phyloP scores from a whole-genome alignment of 2,329 filamentous ascomycete species.

The Clonostachys chloroleuca region DNA sequence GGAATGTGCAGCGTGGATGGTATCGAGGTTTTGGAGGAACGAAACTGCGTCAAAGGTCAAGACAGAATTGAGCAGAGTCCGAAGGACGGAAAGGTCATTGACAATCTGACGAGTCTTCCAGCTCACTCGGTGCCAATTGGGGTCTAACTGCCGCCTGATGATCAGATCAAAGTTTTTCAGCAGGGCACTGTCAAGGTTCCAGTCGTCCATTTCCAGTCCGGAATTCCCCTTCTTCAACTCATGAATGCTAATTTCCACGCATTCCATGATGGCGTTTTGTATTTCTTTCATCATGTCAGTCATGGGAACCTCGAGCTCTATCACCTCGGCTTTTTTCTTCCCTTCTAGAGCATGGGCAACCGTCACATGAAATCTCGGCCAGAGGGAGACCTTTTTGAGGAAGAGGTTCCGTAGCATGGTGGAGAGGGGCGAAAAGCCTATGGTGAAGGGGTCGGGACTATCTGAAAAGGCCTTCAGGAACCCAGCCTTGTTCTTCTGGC shows the following conservation, averaged over 20 bases:
- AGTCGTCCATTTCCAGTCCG: constrained; percentile 92
- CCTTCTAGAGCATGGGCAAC: constrained; percentile 89
- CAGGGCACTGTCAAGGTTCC: constrained; percentile 90
- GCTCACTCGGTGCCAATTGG: constrained; percentile 95
- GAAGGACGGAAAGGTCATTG: constrained; percentile 77
- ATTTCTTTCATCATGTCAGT: constrained; percentile 90
- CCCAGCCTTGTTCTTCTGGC: constrained; percentile 89
- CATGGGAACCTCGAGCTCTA: constrained; percentile 95
- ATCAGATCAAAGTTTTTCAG: constrained; percentile 90
- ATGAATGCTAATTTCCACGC: constrained; percentile 89
- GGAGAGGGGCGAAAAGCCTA: constrained; percentile 81
- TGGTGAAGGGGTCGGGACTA: constrained; percentile 83
- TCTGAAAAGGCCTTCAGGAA: constrained; percentile 97
- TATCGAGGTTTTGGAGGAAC: constrained; percentile 90
- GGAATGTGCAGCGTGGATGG: constrained; percentile 84
- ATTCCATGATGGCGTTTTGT: constrained; percentile 91
- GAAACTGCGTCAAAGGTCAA: constrained; percentile 86
- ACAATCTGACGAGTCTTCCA: constrained; percentile 96
- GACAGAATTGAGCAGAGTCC: constrained; percentile 76
- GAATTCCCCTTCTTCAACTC: constrained; percentile 90
- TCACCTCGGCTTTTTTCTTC: constrained; percentile 90
- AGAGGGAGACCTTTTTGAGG: constrained; percentile 80
- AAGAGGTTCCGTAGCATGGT: constrained; percentile 90
- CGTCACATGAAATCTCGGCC: constrained; percentile 88
- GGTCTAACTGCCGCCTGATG: constrained; percentile 84